Evolutionary conservation across 1,284 basidiomycete genomes (phyloP).

Genomic region (Tilletia caries): DNA sequence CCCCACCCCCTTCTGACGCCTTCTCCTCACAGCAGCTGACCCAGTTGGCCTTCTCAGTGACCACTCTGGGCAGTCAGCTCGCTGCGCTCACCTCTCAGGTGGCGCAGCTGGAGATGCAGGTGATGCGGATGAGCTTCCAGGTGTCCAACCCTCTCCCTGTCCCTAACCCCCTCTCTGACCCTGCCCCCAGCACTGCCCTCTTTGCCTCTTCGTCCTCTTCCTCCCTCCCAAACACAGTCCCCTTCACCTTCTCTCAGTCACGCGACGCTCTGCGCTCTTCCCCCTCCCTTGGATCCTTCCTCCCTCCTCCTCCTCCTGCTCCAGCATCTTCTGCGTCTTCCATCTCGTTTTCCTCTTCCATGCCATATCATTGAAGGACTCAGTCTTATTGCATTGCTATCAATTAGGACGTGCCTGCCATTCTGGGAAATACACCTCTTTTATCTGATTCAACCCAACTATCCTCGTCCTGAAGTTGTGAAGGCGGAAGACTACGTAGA

Average conservation of each 20-base stretch:
- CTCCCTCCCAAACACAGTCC: too few species aligned
- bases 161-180: too few species aligned
- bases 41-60: neutral
- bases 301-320: too few species aligned
- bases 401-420: neutral
- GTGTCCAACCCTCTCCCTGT: too few species aligned
- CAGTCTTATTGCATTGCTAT: neutral
- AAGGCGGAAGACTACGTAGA: neutral
- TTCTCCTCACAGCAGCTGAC: neutral
- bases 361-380: neutral
- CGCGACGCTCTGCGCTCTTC: too few species aligned
- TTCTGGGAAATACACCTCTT: neutral
- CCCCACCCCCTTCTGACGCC: neutral
- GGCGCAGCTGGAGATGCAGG: neutral
- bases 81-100: neutral
- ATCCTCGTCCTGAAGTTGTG: neutral
- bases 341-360: neutral
- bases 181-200: too few species aligned
- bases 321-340: too few species aligned
- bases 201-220: too few species aligned
- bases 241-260: too few species aligned
- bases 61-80: neutral
- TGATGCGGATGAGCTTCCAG: too few species aligned
- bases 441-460: neutral
- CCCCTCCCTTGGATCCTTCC: too few species aligned